Base-by-base conservation (phyloP, 2,329 filamentous ascomycete species). In the Verruconis gallopava region DNA sequence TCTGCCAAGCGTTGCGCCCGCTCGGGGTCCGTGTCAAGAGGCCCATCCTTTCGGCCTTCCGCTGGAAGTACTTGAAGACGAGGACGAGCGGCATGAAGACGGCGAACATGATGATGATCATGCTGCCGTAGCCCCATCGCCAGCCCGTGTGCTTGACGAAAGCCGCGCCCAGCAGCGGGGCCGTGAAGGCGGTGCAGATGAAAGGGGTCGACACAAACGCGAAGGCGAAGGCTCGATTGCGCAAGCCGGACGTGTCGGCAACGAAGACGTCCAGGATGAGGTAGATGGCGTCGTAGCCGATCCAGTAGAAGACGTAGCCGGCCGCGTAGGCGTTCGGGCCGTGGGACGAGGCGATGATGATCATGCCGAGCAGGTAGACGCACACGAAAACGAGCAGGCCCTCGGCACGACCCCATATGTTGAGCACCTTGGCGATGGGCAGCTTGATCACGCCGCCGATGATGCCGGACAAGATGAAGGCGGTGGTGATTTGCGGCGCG, bases 91-190 rank as follows among this genome's bases (percentile, higher is more conserved):
- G 80, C n/a, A 76, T 46, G 20, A 71, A 72, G 35, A 79, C 67
- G 33, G 70, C 58, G 1, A 79, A 78, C 3, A 76, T 63, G 45
- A 83, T 67, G 49, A 85, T 76, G 33, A 72, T 67, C 58, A 80
- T 83, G 48, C 69, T 66, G 28, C 77, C 79, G 51, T 77, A 83
- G 1, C 68, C 77, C 79, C 79, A 84, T 30, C 76, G 69, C 72
- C 74, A 83, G 37, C 69, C 74, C 5, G 68, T 63, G 2, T 69
- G 61, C 0, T 63, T 52, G 36, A 77, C 62, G 46, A 80, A 72
- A 0, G 62, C 61, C 18, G 70, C 61, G 0, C 73, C 72, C 44
- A 79, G 71, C 32, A 66, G 69, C 1, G 75, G 69, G 2, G 76
- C 71, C 38, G 76, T 66, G 62, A 74, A 84, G 1, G 76, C 73